Evolutionary conservation across 2,329 filamentous ascomycete species (phyloP).

Genomic region (Penicillium vulpinum): DNA sequence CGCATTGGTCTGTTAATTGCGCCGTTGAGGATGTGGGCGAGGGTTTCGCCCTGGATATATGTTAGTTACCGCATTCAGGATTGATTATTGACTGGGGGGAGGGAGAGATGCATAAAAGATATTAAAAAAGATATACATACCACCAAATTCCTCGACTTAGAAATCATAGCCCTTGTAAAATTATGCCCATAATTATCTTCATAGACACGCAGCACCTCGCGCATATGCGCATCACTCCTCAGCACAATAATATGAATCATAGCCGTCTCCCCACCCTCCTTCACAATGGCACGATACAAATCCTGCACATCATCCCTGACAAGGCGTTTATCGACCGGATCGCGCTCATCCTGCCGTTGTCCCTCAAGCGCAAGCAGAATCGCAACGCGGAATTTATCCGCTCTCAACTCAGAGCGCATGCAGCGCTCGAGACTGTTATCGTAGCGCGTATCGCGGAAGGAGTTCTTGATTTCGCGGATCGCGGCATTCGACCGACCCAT

Average conservation of each 20-base stretch:
- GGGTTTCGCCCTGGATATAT: conserved; percentile 73
- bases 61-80: conserved; percentile 8
- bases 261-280: conserved; percentile 77
- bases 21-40: conserved; percentile 93
- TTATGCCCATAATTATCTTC: conserved; percentile 72
- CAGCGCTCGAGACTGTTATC: conserved; percentile 75
- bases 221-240: conserved; percentile 76
- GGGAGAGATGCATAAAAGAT: too few relatives aligned
- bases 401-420: conserved; percentile 89
- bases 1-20: conserved; percentile 94
- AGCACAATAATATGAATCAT: conserved; percentile 84
- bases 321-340: conserved; percentile 61
- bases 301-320: conserved; percentile 72
- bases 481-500: conserved; percentile 91
- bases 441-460: conserved; percentile 91
- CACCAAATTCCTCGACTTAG: conserved; percentile 87
- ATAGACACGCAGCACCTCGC: conserved; percentile 76
- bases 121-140: conserved; percentile 60
- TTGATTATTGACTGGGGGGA: neutral
- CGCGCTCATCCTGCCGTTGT: conserved; percentile 76
- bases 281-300: conserved; percentile 66
- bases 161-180: conserved; percentile 83
- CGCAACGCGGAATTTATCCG: conserved; percentile 92
- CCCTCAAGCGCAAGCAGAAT: conserved; percentile 82
- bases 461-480: conserved; percentile 79